These are phyloP conservation scores for Ulota crispa DNA, from an alignment of 225 moss, liverwort and hornwort species.

Conservation along the genomic window DNA sequence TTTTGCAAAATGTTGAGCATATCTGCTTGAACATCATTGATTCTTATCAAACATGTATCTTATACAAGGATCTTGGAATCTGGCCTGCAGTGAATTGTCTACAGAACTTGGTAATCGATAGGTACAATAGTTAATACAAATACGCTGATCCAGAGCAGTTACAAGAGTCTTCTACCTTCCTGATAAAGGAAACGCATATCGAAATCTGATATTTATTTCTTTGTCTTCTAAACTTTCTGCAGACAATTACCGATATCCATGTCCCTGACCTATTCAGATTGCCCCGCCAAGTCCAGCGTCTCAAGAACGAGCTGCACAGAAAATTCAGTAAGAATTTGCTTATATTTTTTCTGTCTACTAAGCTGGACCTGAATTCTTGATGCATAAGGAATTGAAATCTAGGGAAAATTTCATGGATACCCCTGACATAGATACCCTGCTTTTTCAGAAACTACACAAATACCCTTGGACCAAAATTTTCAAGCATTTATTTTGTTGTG, in stretches of 20 bases:
- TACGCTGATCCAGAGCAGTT: neutral
- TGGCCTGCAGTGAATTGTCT: neutral
- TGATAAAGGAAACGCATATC: too few relatives aligned
- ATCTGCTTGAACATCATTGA: too few relatives aligned
- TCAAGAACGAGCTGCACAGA: conserved; percentile 30
- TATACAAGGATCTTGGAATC: too few relatives aligned
- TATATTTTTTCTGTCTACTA: neutral
- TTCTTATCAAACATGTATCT: too few relatives aligned
- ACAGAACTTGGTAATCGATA: neutral
- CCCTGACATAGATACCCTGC: too few relatives aligned
- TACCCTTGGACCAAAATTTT: too few relatives aligned
- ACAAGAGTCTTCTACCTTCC: neutral
- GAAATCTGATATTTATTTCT: neutral
- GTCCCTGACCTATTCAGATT: conserved; percentile 22
- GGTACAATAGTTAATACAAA: neutral
- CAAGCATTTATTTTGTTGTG: too few relatives aligned
- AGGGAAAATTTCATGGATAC: too few relatives aligned
- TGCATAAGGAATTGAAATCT: too few relatives aligned
- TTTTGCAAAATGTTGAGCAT: neutral
- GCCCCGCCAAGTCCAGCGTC: conserved; percentile 26
- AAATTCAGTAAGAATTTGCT: conserved; percentile 24
- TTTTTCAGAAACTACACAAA: too few relatives aligned
- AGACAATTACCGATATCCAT: conserved; percentile 18
- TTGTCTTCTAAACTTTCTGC: neutral
- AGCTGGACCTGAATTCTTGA: too few relatives aligned